These are phyloP conservation scores for Carnegiea gigantea DNA, from an alignment of 179 eudicot genomes.

Conservation along the genomic window DNA sequence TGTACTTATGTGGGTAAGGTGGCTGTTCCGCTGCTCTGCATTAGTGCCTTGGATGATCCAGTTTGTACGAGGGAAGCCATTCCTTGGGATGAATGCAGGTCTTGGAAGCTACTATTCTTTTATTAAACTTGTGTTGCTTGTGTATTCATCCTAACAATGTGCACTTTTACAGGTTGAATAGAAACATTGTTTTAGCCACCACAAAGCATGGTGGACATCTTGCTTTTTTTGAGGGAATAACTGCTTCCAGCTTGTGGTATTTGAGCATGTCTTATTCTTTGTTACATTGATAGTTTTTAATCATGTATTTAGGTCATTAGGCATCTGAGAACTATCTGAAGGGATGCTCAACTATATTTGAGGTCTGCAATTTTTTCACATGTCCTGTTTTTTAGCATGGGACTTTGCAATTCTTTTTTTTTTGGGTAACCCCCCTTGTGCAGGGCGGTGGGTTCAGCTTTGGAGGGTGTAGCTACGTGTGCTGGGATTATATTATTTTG, in stretches of 20 bases:
- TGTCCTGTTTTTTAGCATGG: background rate
- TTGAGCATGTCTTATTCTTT: conserved; percentile 1
- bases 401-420: too few species aligned
- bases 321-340: background rate
- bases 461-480: too few species aligned
- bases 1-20: conserved; percentile 62
- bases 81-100: conserved; percentile 99
- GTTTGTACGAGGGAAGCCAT: conserved; percentile 92
- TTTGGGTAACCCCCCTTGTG: too few species aligned
- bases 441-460: too few species aligned
- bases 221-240: conserved; percentile 85
- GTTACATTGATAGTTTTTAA: background rate
- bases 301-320: conserved; percentile 4
- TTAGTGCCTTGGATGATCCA: conserved; percentile 96
- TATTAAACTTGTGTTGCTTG: conserved; percentile 8
- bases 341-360: background rate
- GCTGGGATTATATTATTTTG: background rate
- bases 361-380: background rate
- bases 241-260: conserved; percentile 80
- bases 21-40: conserved; percentile 86
- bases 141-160: conserved; percentile 12
- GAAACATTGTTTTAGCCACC: conserved; percentile 78
- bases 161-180: conserved; percentile 57
- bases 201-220: conserved; percentile 92
- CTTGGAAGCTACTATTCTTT: conserved; percentile 5